Base-by-base conservation (phyloP, 179 eudicot genomes). In the Sideroxylon spinosum region DNA sequence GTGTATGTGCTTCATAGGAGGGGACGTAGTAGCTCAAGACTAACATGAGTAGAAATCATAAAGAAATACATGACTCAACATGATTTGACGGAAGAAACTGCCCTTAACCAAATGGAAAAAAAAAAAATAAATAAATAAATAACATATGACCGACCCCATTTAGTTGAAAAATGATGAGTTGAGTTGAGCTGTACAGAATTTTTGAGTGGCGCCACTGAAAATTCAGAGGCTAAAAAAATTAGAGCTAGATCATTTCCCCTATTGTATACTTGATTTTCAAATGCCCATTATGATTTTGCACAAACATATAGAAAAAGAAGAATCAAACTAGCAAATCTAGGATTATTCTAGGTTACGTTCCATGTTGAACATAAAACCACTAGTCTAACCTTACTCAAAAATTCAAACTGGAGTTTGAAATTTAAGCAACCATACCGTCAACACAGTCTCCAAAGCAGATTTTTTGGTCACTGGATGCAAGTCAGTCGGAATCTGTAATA, bases 381-480 rank as follows among this genome's bases (percentile, higher is more conserved):
- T 52, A 57, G 11, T 20, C 56, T 52, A 52, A 14, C 49, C 7
- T 25, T 68, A n/a, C 20, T 10, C 14, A 69, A 44, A 60, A 53
- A 65, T 67, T 44, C 13, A 74, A 20, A 28, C 13, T 59, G 17
- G 65, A 70, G 16, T 61, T 53, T 11, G 50, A 57, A 49, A 46
- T 20, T 10, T 57, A 56, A 60, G 78, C 57, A 63, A 65, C 62
- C 53, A 81, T 93, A 95, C 99, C 89, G 98, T 95, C 85, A 95
- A 87, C 75, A 95, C 98, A 70, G 99, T 95, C 88, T 95, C 99
- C 87, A 95, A 83, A 50, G 98, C 82, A 79, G 98, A 91, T 82
- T 93, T 95, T 74, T 88, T 91, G 2, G 99, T 93, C 65, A 78
- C 81, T 68, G 97, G 97, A 88, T 95, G 99, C 86, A 95, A 66